Percentiles rank a stretch among this genome's conserved stretches.
These are phyloP conservation scores for Candida vaughaniae DNA, from an alignment of 805 yeast species.

Conservation along the genomic window DNA sequence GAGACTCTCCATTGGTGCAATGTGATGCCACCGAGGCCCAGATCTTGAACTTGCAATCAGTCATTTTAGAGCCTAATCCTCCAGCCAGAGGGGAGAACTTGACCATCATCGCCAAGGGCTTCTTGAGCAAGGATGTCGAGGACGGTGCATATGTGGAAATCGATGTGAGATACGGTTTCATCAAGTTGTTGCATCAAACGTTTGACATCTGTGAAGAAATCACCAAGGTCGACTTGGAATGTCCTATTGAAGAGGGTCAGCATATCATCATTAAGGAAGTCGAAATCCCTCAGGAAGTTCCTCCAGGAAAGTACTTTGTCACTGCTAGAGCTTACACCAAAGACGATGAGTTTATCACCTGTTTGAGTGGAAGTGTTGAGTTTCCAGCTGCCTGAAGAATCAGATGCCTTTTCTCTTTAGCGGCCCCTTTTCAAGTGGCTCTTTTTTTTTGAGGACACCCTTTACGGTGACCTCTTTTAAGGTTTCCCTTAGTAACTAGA, in stretches of 20 bases:
- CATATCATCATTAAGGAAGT: constrained; percentile 68
- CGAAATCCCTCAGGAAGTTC: constrained; percentile 86
- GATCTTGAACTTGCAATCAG: constrained; percentile 56
- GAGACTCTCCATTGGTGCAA: constrained; percentile 78
- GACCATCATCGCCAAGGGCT: constrained; percentile 75
- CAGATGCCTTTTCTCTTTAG: too few relatives aligned
- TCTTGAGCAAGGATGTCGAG: constrained; percentile 49
- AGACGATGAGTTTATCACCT: constrained; percentile 79
- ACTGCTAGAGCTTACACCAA: constrained; percentile 86
- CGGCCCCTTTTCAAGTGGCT: too few relatives aligned
- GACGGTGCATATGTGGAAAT: constrained; percentile 96
- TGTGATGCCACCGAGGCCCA: constrained; percentile 72
- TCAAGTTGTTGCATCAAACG: constrained; percentile 83
- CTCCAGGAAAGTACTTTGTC: constrained; percentile 90
- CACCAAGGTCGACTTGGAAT: constrained; percentile 75
- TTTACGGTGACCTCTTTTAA: too few relatives aligned
- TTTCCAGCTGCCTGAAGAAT: constrained; percentile 37
- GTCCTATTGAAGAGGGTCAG: constrained; percentile 76
- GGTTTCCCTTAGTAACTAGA: too few relatives aligned
- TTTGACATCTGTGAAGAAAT: constrained; percentile 89
- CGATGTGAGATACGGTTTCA: constrained; percentile 89
- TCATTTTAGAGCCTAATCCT: constrained; percentile 78
- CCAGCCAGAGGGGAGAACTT: constrained; percentile 84
- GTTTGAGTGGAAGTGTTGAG: constrained; percentile 72
- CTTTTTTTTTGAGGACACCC: too few relatives aligned